These are phyloP conservation scores for Hypomontagnella submonticulosa DNA, from an alignment of 495 filamentous ascomycete genomes.

Conservation along the genomic window DNA sequence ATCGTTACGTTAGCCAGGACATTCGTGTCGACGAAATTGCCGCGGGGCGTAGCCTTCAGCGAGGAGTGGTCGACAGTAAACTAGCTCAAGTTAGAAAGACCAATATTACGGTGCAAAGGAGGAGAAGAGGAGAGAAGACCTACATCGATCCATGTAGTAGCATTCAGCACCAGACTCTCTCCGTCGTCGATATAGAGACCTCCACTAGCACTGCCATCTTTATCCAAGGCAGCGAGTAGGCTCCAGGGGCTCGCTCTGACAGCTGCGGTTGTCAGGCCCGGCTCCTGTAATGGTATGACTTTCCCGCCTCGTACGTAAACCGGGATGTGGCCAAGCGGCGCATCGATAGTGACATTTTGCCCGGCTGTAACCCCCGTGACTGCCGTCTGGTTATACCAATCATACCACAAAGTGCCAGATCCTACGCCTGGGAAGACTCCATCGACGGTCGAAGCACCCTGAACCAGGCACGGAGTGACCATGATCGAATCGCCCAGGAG, in stretches of 20 bases:
- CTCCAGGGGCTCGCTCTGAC: conserved; percentile 75
- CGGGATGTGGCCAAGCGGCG: conserved; percentile 82
- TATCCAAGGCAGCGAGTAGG: conserved; percentile 70
- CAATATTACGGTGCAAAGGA: not conserved
- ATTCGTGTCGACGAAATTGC: conserved; percentile 69
- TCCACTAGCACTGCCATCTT: conserved; percentile 69
- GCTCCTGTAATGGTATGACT: conserved; percentile 76
- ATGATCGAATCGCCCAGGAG: conserved; percentile 77
- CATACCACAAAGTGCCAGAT: conserved; percentile 75
- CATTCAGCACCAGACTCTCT: conserved; percentile 69
- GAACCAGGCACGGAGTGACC: conserved; percentile 76
- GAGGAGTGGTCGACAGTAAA: conserved; percentile 62
- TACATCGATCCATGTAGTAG: conserved; percentile 67
- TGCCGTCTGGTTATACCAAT: conserved; percentile 76
- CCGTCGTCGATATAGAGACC: conserved; percentile 86
- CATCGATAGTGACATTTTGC: conserved; percentile 76
- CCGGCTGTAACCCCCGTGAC: conserved; percentile 64
- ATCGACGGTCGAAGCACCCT: conserved; percentile 71
- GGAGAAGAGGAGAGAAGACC: conserved; percentile 30
- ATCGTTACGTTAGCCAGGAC: conserved; percentile 73
- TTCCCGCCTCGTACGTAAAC: conserved; percentile 78
- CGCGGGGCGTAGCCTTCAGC: conserved; percentile 60
- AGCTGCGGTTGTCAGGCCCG: conserved; percentile 74
- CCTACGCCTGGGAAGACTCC: conserved; percentile 81
- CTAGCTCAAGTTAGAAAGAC: conserved; percentile 38